Base-by-base conservation (phyloP, 441 rosid genomes). In the Gossypium schwendimanii region DNA sequence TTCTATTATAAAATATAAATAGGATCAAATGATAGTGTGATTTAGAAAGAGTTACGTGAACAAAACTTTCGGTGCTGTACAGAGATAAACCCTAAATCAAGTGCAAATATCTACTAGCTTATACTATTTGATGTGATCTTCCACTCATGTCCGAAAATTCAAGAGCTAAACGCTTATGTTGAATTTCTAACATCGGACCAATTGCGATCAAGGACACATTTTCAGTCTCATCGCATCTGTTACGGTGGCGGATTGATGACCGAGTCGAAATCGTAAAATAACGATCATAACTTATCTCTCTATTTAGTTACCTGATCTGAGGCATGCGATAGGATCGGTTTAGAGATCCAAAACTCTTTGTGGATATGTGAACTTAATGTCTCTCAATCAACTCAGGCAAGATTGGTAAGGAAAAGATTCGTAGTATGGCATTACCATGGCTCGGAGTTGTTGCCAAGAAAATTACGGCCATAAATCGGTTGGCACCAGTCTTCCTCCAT, bases 401-500 rank as follows among this genome's bases (percentile, higher is more conserved):
- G 53, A 10, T 41, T 21, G 17, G n/a, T 41, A 33, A 31, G 12
- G 31, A 26, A 21, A 10, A 20, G 26, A n/a, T 33, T 39, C 9
- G 24, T 14, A 15, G 4, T 4, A 15, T 39, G 26, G 57, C 70
- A 20, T 78, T 82, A 89, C 91, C 94, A 89, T 5, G 91, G 89
- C 70, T 87, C 94, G 4, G 90, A 76, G 64, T 81, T 84, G 67
- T 79, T 85, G 49, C 89, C 84, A 10, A 84, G 86, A 76, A 86
- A 87, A 70, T 83, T 87, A 67, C 87, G 80, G 36, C 33, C 72
- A 61, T 79, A 50, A 15, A 84, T 70, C 18, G 85, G 82, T 75
- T 53, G 69, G 78, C 83, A 78, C 91, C 89, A 86, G 24, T 90
- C 90, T 17, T 77, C 87, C 69, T 87, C 90, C 90, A 80, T 89